Percentiles rank a stretch among this genome's conserved stretches.
phyloP scores from a whole-genome alignment of 2,329 filamentous ascomycete genomes.

The Lachnellula occidentalis region DNA sequence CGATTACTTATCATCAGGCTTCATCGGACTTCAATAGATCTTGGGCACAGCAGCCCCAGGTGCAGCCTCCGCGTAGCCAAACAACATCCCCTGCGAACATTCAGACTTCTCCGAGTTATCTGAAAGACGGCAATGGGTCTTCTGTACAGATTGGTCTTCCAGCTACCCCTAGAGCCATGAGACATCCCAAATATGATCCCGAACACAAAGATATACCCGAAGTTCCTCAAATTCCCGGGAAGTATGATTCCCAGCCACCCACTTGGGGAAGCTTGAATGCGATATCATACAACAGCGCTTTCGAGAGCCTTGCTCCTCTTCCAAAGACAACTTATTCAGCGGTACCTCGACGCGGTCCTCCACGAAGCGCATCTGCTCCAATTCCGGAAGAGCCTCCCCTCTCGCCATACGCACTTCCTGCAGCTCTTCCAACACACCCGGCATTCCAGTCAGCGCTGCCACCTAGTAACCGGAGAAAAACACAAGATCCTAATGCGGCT shows the following conservation, averaged over 20 bases:
- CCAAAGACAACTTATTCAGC: slow-evolving; percentile 31
- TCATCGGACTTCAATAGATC: slow-evolving; percentile 23
- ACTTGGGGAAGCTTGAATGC: slow-evolving; percentile 24
- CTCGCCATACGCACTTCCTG: slow-evolving; percentile 29
- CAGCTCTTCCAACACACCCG: slow-evolving; percentile 36
- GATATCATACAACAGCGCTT: slow-evolving; percentile 21
- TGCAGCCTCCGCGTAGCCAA: slow-evolving; percentile 50
- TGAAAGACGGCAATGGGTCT: slow-evolving; percentile 43
- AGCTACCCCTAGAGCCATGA: slow-evolving; percentile 87
- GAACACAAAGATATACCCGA: slow-evolving; percentile 52
- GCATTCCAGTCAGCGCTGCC: slow-evolving; percentile 35
- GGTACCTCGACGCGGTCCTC: slow-evolving; percentile 43
- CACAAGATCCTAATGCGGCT: slow-evolving; percentile 18
- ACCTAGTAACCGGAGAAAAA: slow-evolving; percentile 30
- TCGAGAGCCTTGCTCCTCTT: slow-evolving; percentile 28
- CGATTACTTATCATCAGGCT: slow-evolving; percentile 21
- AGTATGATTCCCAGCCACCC: slow-evolving; percentile 31
- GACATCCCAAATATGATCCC: slow-evolving; percentile 64
- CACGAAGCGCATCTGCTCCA: slow-evolving; percentile 59
- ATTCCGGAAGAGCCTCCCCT: slow-evolving; percentile 41
- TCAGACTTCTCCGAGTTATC: slow-evolving; percentile 21
- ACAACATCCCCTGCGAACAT: slow-evolving; percentile 45
- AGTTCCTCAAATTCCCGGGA: slow-evolving; percentile 48
- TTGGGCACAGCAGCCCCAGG: slow-evolving; percentile 33
- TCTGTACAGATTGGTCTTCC: slow-evolving; percentile 69